Percentiles rank a stretch among this genome's conserved stretches.
Conservation (phyloP, 805 yeast genomes). For the Candida multigemmis region DNA sequence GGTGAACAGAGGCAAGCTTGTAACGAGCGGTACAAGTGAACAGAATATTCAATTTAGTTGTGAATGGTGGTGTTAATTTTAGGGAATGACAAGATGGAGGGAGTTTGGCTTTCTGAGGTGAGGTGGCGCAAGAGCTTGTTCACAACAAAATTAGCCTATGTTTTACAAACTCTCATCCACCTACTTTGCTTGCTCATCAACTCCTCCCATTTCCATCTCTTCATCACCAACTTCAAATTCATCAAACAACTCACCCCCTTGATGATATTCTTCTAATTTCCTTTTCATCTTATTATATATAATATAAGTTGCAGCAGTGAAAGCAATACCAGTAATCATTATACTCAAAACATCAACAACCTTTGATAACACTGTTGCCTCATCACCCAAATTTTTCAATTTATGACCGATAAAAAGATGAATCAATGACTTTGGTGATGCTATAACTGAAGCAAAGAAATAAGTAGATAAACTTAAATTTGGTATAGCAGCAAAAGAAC, state of each 20-base stretch:
- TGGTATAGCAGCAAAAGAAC: slow-evolving; percentile 85
- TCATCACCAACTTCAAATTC: slow-evolving; percentile 30
- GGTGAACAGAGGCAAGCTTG: too few species aligned
- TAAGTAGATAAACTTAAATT: slow-evolving; percentile 57
- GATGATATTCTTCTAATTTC: slow-evolving; percentile 21
- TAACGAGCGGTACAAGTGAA: too few species aligned
- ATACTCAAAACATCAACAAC: slow-evolving; percentile 59
- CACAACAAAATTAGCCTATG: too few species aligned
- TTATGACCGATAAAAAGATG: slow-evolving; percentile 74
- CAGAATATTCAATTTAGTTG: background rate
- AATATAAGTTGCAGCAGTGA: slow-evolving; percentile 54
- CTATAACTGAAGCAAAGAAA: slow-evolving; percentile 58
- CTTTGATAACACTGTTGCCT: slow-evolving; percentile 40
- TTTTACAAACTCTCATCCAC: too few species aligned
- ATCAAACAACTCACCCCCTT: slow-evolving; percentile 20
- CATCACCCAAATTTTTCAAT: slow-evolving; percentile 54
- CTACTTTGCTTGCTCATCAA: too few species aligned
- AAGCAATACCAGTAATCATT: slow-evolving; percentile 42
- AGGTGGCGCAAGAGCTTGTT: too few species aligned
- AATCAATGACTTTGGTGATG: slow-evolving; percentile 77
- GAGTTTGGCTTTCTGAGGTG: too few species aligned
- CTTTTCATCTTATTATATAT: slow-evolving; percentile 49
- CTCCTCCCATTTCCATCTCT: too few species aligned
- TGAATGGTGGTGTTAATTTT: background rate
- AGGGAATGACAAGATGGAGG: background rate